phyloP scores from a whole-genome alignment of 2,329 filamentous ascomycete species.

The Biscogniauxia sp. region DNA sequence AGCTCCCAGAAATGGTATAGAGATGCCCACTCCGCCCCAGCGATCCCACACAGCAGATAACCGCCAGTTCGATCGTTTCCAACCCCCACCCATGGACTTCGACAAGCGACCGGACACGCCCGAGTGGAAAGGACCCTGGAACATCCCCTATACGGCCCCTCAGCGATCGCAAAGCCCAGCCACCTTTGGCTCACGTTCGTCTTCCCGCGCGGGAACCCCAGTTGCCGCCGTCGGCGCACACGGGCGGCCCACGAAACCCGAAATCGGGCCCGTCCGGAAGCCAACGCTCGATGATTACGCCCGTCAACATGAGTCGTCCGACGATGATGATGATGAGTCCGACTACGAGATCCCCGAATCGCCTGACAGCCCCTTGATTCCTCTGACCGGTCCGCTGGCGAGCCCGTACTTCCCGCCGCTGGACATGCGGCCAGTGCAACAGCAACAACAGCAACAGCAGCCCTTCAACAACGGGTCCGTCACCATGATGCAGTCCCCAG shows the following conservation, averaged over 20 bases:
- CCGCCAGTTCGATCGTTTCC: neutral
- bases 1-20: neutral
- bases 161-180: slow-evolving; percentile 14
- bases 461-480: neutral
- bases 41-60: neutral
- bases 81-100: neutral
- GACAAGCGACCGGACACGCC: neutral
- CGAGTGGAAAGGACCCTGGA: neutral
- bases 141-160: neutral
- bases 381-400: slow-evolving; percentile 26
- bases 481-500: neutral
- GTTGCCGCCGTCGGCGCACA: slow-evolving; percentile 18
- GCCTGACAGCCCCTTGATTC: slow-evolving; percentile 28
- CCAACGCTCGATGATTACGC: slow-evolving; percentile 17
- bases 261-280: slow-evolving; percentile 13
- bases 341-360: slow-evolving; percentile 17
- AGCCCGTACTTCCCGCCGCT: slow-evolving; percentile 21
- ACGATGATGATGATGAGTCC: neutral
- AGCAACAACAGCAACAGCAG: slow-evolving; percentile 7
- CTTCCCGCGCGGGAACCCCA: slow-evolving; percentile 15
- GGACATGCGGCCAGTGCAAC: slow-evolving; percentile 15
- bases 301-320: slow-evolving; percentile 2
- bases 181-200: slow-evolving; percentile 4
- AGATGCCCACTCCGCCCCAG: neutral
- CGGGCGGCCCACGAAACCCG: slow-evolving; percentile 11